Evolutionary conservation across 2,329 filamentous ascomycete species (phyloP), one percentile per base, ranked within the genome.

Genomic region (Ustilaginoidea virens): DNA sequence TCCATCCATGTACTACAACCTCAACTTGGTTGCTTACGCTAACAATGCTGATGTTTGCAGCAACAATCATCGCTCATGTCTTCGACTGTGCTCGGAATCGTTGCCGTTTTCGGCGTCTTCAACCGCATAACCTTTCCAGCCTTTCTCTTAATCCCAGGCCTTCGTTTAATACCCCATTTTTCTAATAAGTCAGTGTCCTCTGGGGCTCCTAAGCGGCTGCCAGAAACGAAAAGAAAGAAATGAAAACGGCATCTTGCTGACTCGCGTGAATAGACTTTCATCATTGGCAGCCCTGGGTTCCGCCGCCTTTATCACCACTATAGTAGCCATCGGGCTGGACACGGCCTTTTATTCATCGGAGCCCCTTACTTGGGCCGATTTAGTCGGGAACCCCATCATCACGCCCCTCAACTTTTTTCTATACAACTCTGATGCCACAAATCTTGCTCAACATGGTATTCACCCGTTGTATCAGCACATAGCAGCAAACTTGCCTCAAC

Each of bases 101-200:
- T 94, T 31, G 65, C 71, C 29, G 77, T 93, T 10, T 80, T 90
- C 45, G 90, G 90, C 28, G 60, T 87, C 33, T 98, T 98, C 56
- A 98, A 96, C 55, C 74, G 90, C 39, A 94, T 96, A 45, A 98
- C 90, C 7, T 96, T 96, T 52, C 87, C 87, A 25, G 87, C 86
- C 10, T 98, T 92, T 51, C 57, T 98, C 36, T 52, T 92, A 33
- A 72, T 94, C 48, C 87, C 90, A 30, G 77, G 78, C 20, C 58
- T 92, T 48, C 76, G 75, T 47, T 63, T 98, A 46, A 61, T 96
- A 50, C 83, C 83, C 39, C 80, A 92, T 59, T 90, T 93, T 47
- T 57, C 70, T 50, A 74, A 74, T 51, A 87, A 77, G 80, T 90
- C 55, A 47, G 70, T 58, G 16, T 18, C 24, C 22, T 14, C 5